phyloP scores from a whole-genome alignment of 331 rosid genomes.

The Arachis monticola region DNA sequence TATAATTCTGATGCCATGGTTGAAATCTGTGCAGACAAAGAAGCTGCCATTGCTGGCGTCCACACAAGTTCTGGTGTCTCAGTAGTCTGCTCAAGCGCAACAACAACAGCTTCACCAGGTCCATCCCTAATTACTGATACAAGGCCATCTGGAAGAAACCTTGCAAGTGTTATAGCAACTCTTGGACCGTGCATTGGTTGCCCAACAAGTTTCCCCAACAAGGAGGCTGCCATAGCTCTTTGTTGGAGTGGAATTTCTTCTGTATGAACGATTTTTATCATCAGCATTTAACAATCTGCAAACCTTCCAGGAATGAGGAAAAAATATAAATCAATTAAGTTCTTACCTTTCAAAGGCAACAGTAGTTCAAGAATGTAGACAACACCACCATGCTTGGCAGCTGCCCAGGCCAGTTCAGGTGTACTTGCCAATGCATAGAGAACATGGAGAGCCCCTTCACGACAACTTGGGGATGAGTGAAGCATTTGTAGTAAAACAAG shows the following conservation, averaged over 20 bases:
- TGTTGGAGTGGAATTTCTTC: slow-evolving; percentile 95
- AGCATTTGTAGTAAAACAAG: slow-evolving; percentile 95
- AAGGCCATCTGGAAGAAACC: slow-evolving; percentile 98
- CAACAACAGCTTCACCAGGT: slow-evolving; percentile 97
- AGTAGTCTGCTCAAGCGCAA: slow-evolving; percentile 87
- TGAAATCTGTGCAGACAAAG: slow-evolving; percentile 92
- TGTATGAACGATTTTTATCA: slow-evolving; percentile 48
- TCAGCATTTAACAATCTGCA: slow-evolving; percentile 24
- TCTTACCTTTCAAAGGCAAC: slow-evolving; percentile 89
- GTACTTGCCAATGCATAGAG: slow-evolving; percentile 99
- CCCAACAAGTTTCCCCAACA: slow-evolving; percentile 95
- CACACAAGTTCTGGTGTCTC: slow-evolving; percentile 99
- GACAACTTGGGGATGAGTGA: slow-evolving; percentile 90
- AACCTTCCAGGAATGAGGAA: slow-evolving; percentile 21
- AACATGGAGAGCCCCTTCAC: slow-evolving; percentile 98
- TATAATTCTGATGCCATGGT: slow-evolving; percentile 90
- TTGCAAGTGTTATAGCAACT: slow-evolving; percentile 90
- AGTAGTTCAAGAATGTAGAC: slow-evolving; percentile 95
- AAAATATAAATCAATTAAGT: slow-evolving; percentile 26
- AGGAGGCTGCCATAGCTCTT: slow-evolving; percentile 97
- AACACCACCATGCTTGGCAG: slow-evolving; percentile 99
- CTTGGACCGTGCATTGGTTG: slow-evolving; percentile 99
- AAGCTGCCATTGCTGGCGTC: slow-evolving; percentile 99
- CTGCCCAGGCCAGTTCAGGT: slow-evolving; percentile 96
- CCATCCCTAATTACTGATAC: slow-evolving; percentile 97